A percentile compares a stretch with the other conserved stretches of the same genome.
Conservation (phyloP, 768 basidiomycete species). For the Mycena capillaripes region DNA sequence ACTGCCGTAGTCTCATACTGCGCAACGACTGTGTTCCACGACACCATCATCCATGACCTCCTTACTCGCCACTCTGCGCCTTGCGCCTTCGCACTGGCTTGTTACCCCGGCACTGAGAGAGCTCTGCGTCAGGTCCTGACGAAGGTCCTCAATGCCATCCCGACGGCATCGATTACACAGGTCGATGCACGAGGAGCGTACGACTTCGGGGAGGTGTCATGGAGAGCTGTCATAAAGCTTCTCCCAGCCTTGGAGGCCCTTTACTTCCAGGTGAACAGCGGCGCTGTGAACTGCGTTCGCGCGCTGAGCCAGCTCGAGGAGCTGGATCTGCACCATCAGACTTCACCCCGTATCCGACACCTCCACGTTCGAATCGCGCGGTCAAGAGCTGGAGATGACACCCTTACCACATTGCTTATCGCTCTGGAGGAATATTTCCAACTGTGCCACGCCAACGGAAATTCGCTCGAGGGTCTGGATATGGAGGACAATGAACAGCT, state of each 20-base stretch:
- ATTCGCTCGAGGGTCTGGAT: background rate
- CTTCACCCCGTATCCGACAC: background rate
- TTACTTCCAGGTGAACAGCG: background rate
- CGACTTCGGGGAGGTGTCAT: background rate
- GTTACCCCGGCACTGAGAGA: background rate
- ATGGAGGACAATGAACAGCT: background rate
- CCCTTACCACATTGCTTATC: background rate
- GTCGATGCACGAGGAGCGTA: background rate
- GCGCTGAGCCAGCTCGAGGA: background rate
- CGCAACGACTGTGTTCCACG: background rate
- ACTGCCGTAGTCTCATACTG: background rate
- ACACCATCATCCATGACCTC: background rate
- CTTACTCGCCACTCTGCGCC: background rate
- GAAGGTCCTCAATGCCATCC: conserved; percentile 21
- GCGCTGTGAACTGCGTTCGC: background rate
- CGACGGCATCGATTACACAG: conserved; percentile 2
- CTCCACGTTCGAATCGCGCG: background rate
- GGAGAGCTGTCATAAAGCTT: background rate
- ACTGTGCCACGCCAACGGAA: background rate
- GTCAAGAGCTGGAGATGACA: background rate
- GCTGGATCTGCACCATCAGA: background rate
- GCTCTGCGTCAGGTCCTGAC: conserved; percentile 17
- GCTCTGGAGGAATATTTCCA: background rate
- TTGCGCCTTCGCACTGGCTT: background rate
- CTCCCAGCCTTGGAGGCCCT: conserved; percentile 8